These are phyloP conservation scores for Podaxis carcinomalis DNA, from an alignment of 768 basidiomycete species.

Conservation along the genomic window DNA sequence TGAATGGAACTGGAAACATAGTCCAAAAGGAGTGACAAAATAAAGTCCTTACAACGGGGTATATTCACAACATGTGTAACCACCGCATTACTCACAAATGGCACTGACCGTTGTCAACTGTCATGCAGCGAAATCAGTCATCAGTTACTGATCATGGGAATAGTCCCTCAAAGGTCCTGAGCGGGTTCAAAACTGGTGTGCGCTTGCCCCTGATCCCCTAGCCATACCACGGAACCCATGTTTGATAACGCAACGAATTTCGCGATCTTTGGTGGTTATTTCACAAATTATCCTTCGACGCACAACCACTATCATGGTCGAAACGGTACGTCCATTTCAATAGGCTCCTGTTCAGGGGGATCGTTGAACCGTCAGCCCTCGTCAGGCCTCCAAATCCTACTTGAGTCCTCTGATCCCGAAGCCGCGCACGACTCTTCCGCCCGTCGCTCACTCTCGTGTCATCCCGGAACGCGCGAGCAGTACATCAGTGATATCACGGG, in stretches of 20 bases:
- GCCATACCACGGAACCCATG: background rate
- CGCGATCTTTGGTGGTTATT: background rate
- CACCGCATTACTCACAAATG: too few relatives aligned
- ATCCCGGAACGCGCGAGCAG: slow-evolving; percentile 1
- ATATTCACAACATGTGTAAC: too few relatives aligned
- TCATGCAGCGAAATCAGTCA: too few relatives aligned
- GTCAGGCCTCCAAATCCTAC: slow-evolving; percentile 1
- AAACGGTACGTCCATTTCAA: background rate
- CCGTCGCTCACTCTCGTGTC: background rate
- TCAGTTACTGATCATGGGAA: too few relatives aligned
- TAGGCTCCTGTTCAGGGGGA: background rate
- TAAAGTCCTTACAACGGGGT: too few relatives aligned
- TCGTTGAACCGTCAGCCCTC: background rate
- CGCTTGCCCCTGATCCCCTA: background rate
- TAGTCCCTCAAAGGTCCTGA: too few relatives aligned
- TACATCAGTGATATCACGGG: background rate
- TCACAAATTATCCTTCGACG: background rate
- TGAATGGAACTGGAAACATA: too few relatives aligned
- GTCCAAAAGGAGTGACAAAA: too few relatives aligned
- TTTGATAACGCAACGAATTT: background rate
- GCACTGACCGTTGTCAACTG: too few relatives aligned
- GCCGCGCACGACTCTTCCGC: slow-evolving; percentile 3
- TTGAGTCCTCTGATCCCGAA: background rate
- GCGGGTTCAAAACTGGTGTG: background rate
- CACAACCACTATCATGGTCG: background rate